Evolutionary conservation across 257 asterid species (phyloP), one percentile per base, ranked within the genome.

Genomic region (Fraxinus cuspidata): DNA sequence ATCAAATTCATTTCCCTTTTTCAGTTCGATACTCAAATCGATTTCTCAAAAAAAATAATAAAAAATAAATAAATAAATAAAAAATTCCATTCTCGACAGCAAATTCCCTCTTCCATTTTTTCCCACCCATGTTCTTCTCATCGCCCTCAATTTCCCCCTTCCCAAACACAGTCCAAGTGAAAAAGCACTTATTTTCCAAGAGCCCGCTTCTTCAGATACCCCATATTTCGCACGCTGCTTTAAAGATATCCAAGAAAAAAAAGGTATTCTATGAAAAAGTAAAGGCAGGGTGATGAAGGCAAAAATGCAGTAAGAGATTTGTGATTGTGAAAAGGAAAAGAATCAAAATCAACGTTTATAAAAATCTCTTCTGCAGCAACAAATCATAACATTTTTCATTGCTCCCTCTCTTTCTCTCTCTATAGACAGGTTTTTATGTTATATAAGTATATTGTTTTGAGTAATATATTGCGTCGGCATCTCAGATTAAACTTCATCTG

Each of bases 131-230:
- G 6, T 15, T 47, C 56, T 9, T 10, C 47, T 40, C 15, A 35
- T 35, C 28, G 28, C 60, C 23, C 9, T 4, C 66, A 56, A 19
- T n/a, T 58, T 63, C 16, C 19, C 69, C 4, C 32, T 63, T 63
- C 34, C 69, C 35, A 63, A 63, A 23, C 69, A 63, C 32, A 63
- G 21, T 63, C 34, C 69, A 63, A 27, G 35, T 2, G 34, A 13
- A 63, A n/a, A 27, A 27, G 29, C 66, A 58, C 66, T 21, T n/a
- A 21, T 47, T 47, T 47, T 16, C 66, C 66, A 21, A 38, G 71
- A 58, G 86, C 32, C 89, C 91, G 86, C 81, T 83, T 85, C 83
- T 85, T 85, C 86, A 83, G 83, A 83, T 81, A 75, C 81, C 70
- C 77, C 86, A 87, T 85, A 12, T 73, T 77, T 78, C 79, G 75